A percentile compares a stretch with the other conserved stretches of the same genome.
Evolutionary conservation across 2,329 filamentous ascomycete genomes (phyloP).

Genomic region (Phaeosphaeriaceae sp.): DNA sequence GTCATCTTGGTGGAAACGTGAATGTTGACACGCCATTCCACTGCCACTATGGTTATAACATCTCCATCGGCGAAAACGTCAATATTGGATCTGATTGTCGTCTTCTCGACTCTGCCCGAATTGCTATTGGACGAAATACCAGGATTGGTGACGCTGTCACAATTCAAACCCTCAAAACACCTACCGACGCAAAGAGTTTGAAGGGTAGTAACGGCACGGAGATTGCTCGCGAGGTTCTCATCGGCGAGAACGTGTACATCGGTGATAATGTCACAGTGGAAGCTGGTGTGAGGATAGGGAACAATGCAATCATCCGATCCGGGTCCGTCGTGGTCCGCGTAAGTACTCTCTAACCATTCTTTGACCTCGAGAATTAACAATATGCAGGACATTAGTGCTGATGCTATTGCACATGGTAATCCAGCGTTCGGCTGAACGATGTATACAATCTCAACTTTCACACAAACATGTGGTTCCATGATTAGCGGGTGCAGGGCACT

Average conservation of each 20-base stretch:
- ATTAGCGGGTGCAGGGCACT: slow-evolving; percentile 1
- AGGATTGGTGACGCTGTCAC: slow-evolving; percentile 80
- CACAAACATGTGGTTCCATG: not conserved
- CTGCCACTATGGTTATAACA: slow-evolving; percentile 96
- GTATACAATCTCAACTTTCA: not conserved
- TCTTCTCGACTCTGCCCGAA: slow-evolving; percentile 83
- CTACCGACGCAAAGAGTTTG: slow-evolving; percentile 74
- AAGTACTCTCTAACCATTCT: slow-evolving; percentile 33
- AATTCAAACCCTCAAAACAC: slow-evolving; percentile 78
- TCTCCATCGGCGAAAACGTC: slow-evolving; percentile 84
- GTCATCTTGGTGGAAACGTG: slow-evolving; percentile 74
- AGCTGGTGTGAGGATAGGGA: slow-evolving; percentile 62
- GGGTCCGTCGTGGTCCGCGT: slow-evolving; percentile 64
- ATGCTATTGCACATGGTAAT: slow-evolving; percentile 57
- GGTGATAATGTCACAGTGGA: slow-evolving; percentile 68
- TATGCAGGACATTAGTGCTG: slow-evolving; percentile 53
- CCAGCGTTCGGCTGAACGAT: slow-evolving; percentile 47
- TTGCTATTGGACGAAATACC: slow-evolving; percentile 79
- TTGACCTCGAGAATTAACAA: slow-evolving; percentile 19
- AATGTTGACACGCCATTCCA: slow-evolving; percentile 87
- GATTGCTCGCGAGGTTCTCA: slow-evolving; percentile 73
- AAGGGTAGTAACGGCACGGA: slow-evolving; percentile 77
- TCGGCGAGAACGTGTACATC: slow-evolving; percentile 76
- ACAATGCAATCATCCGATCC: slow-evolving; percentile 60
- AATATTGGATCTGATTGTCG: slow-evolving; percentile 83